Conservation (phyloP, 2,329 filamentous ascomycete species). For the Nannizziopsis barbatae region DNA sequence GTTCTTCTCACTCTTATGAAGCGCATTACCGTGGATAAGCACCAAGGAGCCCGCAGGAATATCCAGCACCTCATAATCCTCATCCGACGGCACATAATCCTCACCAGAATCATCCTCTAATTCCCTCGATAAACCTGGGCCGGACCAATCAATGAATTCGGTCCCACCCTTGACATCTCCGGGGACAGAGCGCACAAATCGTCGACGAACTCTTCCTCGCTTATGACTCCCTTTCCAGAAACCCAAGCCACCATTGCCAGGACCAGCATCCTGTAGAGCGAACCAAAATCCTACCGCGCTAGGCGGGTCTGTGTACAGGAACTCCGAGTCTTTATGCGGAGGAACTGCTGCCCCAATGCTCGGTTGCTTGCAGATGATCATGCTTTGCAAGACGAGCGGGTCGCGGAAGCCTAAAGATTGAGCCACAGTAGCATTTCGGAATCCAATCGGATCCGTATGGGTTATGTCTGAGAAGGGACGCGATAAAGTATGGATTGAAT, state of each 20-base stretch:
- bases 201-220: constrained; percentile 56
- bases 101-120: constrained; percentile 35
- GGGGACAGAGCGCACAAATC: constrained; percentile 52
- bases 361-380: constrained; percentile 98
- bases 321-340: constrained; percentile 84
- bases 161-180: constrained; percentile 43
- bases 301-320: constrained; percentile 80
- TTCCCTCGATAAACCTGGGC: constrained; percentile 50
- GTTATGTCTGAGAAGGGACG: constrained; percentile 51
- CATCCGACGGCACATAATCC: constrained; percentile 45
- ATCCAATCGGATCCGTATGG: constrained; percentile 34
- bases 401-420: constrained; percentile 61
- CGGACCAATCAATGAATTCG: constrained; percentile 60
- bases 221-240: constrained; percentile 76
- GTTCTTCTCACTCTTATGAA: constrained; percentile 96
- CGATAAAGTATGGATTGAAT: constrained; percentile 61
- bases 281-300: constrained; percentile 96
- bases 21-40: constrained; percentile 84
- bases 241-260: constrained; percentile 76
- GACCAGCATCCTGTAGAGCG: constrained; percentile 81
- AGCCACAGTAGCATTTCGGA: constrained; percentile 53
- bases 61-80: constrained; percentile 66
- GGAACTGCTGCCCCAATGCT: constrained; percentile 88
- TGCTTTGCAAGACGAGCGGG: constrained; percentile 74
- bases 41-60: constrained; percentile 86